phyloP scores from a whole-genome alignment of 805 yeast genomes.

The Pichia nanzhaoensis region DNA sequence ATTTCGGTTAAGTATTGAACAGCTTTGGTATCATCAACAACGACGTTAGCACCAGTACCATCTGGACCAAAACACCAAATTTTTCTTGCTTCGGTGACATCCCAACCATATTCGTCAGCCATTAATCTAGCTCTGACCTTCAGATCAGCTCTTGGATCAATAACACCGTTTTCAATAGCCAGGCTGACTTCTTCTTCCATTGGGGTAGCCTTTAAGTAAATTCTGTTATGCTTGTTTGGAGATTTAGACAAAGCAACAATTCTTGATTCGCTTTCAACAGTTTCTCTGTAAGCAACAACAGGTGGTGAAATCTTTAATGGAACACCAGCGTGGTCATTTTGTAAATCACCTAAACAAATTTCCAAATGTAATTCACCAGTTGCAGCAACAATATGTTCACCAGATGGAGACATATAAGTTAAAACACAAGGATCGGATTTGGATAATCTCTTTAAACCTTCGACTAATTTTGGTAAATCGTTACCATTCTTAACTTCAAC shows the following conservation, averaged over 20 bases:
- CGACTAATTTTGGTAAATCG: slow-evolving; percentile 98
- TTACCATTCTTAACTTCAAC: slow-evolving; percentile 99
- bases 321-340: slow-evolving; percentile 98
- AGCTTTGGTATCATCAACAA: slow-evolving; percentile 99
- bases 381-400: slow-evolving; percentile 99
- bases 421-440: slow-evolving; percentile 99
- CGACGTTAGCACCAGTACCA: slow-evolving; percentile 97
- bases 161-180: slow-evolving; percentile 90
- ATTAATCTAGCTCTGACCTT: slow-evolving; percentile 97
- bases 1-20: slow-evolving; percentile 98
- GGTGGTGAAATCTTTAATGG: slow-evolving; percentile 98
- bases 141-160: slow-evolving; percentile 95
- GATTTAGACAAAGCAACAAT: slow-evolving; percentile 97
- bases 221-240: slow-evolving; percentile 99
- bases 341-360: slow-evolving; percentile 92
- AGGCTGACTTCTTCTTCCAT: slow-evolving; percentile 84
- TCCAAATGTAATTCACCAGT: slow-evolving; percentile 99
- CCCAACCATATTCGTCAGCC: slow-evolving; percentile 99
- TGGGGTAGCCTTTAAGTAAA: slow-evolving; percentile 96
- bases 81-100: slow-evolving; percentile 99
- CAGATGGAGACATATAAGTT: slow-evolving; percentile 80
- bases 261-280: slow-evolving; percentile 88
- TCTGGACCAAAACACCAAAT: slow-evolving; percentile 99
- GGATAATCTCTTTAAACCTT: slow-evolving; percentile 99
- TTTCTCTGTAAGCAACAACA: slow-evolving; percentile 98